Evolutionary conservation across 2,329 filamentous ascomycete genomes (phyloP), one percentile per base, ranked within the genome.

Genomic region (Thielaviopsis populi): DNA sequence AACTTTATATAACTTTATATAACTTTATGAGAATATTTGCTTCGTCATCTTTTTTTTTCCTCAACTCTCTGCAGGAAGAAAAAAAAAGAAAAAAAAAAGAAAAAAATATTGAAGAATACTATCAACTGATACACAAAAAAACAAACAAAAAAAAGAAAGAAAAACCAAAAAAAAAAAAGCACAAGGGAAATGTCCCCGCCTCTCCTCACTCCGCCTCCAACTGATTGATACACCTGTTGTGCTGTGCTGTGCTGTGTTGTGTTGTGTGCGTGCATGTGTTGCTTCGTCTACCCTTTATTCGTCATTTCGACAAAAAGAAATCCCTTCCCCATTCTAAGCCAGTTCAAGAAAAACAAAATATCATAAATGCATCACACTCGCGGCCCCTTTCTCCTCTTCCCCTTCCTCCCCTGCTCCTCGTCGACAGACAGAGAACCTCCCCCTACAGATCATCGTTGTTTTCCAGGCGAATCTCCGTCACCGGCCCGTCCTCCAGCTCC

Each of bases 381-480:
- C 33, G 33, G 10, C 5, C 10, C 30, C 30, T 3, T 7, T 7
- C 30, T 33, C 30, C 30, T 37, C 33, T 8, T 4, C 33, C 10
- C 3, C 33, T 46, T 1, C 42, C 42, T 46, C 42, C 41, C 7
- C 41, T 15, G 3, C 41, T 11, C 17, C 11, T 43, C 17, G 41
- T 43, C 41, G 11, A 43, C 11, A 15, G 7, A 15, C 7, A 43
- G 13, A 43, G 7, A 33, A n/a, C n/a, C n/a, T n/a, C 30, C 30
- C 33, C 53, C 48, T 62, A 62, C 59, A 27, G 33, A 7, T 64
- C 54, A 11, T 62, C 27, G 11, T 66, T 59, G 30, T 66, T 63
- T 50, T 67, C 66, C 33, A 62, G 48, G 40, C 66, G 62, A 60
- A 65, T 66, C 61, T 67, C 66, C 40, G 65, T 61, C 42, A 65